Percentiles rank a stretch among this genome's conserved stretches.
phyloP scores from a whole-genome alignment of 2,329 filamentous ascomycete species.

The Lizonia empirigonia region DNA sequence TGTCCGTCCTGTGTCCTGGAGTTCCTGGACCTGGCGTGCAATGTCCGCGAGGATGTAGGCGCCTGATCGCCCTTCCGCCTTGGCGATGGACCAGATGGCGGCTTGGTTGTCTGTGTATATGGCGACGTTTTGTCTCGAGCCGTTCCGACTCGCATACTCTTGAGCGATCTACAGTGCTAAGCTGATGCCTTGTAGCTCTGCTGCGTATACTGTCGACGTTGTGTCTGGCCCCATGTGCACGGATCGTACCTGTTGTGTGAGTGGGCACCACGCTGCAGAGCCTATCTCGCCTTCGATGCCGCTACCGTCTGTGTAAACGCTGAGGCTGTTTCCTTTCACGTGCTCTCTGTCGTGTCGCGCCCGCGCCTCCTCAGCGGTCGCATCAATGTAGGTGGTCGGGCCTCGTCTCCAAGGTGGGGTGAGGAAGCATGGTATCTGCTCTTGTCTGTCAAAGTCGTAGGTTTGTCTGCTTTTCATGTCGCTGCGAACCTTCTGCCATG shows the following conservation, averaged over 20 bases:
- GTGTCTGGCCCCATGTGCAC: constrained; percentile 18
- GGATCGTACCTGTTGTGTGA: constrained; percentile 18
- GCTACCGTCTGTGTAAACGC: constrained; percentile 30
- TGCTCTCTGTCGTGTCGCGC: constrained; percentile 20
- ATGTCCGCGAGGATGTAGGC: no score
- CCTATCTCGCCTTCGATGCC: constrained; percentile 25
- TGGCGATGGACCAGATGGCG: no score
- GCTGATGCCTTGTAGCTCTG: no score
- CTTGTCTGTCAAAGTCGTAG: constrained; percentile 11
- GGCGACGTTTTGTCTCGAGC: no score
- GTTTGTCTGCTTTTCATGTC: not conserved
- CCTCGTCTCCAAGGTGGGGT: constrained; percentile 18
- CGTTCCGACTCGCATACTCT: no score
- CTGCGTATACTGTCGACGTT: no score
- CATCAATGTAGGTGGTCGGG: constrained; percentile 18
- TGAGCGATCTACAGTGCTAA: no score
- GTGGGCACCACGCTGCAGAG: constrained; percentile 21
- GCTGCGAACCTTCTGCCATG: not conserved
- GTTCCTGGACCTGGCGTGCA: no score
- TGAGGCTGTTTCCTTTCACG: constrained; percentile 17
- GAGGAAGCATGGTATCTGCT: constrained; percentile 22
- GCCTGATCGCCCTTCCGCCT: no score
- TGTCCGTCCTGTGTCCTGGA: no score
- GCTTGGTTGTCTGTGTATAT: no score
- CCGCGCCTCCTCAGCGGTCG: constrained; percentile 15